Evolutionary conservation across 352 stramenopile species (phyloP).

Genomic region (Phytophthora capsici): DNA sequence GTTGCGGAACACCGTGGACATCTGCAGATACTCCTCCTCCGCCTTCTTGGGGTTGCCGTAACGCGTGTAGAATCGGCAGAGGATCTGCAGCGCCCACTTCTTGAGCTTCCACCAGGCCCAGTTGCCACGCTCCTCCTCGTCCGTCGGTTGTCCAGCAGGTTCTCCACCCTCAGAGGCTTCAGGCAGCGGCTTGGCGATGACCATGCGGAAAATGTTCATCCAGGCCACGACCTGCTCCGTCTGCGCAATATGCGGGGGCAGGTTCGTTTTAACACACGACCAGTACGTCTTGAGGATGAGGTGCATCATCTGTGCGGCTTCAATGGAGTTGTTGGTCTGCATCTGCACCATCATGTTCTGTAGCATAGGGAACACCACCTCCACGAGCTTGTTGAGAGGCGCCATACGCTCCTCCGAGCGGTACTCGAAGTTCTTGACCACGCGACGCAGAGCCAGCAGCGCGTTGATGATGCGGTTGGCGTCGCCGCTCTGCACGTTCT

Average conservation of each 20-base stretch:
- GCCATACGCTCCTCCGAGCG: constrained; percentile 91
- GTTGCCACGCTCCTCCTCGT: constrained; percentile 92
- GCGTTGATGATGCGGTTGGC: constrained; percentile 88
- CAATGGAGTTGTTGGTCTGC: constrained; percentile 86
- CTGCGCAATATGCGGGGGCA: constrained; percentile 86
- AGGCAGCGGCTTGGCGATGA: constrained; percentile 92
- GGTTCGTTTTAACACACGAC: constrained; percentile 95
- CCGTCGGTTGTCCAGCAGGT: constrained; percentile 88
- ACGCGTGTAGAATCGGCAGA: constrained; percentile 96
- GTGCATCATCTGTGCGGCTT: constrained; percentile 93
- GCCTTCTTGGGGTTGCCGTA: constrained; percentile 97
- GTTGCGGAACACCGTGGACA: constrained; percentile 94
- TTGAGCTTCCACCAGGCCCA: constrained; percentile 99
- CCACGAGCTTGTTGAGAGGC: constrained; percentile 93
- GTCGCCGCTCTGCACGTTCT: constrained; percentile 91
- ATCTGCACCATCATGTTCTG: constrained; percentile 91
- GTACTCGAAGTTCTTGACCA: constrained; percentile 99
- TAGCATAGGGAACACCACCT: constrained; percentile 93
- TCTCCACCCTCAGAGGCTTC: constrained; percentile 85
- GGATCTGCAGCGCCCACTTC: constrained; percentile 98
- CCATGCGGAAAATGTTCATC: constrained; percentile 90
- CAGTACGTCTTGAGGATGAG: constrained; percentile 99
- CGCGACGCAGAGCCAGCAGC: constrained; percentile 94
- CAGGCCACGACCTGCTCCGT: constrained; percentile 91
- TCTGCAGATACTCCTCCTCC: constrained; percentile 89